A percentile compares a stretch with the other conserved stretches of the same genome.
Evolutionary conservation across 2,329 filamentous ascomycete species (phyloP).

Genomic region (Ophidiomyces ophidiicola): DNA sequence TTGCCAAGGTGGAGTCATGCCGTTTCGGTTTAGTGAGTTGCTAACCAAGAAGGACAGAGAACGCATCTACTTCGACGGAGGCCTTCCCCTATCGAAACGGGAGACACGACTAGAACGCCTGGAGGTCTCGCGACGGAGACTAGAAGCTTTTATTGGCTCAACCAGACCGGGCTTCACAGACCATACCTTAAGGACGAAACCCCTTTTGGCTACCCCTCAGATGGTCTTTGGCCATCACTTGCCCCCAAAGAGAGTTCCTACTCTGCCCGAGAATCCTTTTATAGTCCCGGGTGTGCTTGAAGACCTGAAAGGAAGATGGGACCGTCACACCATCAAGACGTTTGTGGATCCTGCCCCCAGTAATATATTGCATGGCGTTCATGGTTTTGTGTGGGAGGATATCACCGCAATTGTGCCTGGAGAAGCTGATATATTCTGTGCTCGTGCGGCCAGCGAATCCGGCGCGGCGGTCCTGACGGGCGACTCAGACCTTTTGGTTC

Average conservation of each 20-base stretch:
- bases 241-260: constrained; percentile 21
- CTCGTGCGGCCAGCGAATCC: constrained; percentile 45
- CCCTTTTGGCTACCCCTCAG: constrained; percentile 13
- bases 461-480: constrained; percentile 57
- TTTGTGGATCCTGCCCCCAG: constrained; percentile 16
- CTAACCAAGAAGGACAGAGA: constrained; percentile 36
- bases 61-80: constrained; percentile 76
- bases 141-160: constrained; percentile 41
- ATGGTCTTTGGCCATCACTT: constrained; percentile 22
- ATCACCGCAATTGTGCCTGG: constrained; percentile 55
- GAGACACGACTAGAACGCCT: constrained; percentile 50
- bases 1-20: background rate
- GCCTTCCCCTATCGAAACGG: constrained; percentile 56
- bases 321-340: constrained; percentile 18
- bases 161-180: constrained; percentile 21
- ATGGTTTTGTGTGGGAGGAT: constrained; percentile 23
- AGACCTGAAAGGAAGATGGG: constrained; percentile 43
- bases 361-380: constrained; percentile 23
- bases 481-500: constrained; percentile 77
- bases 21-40: background rate
- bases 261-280: constrained; percentile 50
- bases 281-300: constrained; percentile 69
- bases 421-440: constrained; percentile 77
- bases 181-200: constrained; percentile 6
- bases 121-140: constrained; percentile 43